Evolutionary conservation across 352 stramenopile genomes (phyloP).

Genomic region (Phytophthora rubi): DNA sequence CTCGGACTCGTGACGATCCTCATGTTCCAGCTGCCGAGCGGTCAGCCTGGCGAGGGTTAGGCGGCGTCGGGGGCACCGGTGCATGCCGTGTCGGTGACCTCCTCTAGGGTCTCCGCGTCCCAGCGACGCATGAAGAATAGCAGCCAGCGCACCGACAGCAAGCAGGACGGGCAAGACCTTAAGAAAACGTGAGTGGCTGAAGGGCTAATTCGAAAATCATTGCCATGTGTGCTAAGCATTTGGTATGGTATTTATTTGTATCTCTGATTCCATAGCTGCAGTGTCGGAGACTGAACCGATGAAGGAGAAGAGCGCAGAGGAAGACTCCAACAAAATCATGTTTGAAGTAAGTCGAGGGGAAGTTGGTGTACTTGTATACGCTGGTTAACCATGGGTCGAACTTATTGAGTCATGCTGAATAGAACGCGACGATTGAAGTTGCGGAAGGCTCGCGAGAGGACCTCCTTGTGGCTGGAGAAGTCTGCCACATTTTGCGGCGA

Average conservation of each 20-base stretch:
- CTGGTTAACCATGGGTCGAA: no score
- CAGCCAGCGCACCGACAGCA: constrained; percentile 47
- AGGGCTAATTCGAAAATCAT: background rate
- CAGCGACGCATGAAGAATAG: constrained; percentile 54
- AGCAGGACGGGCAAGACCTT: constrained; percentile 78
- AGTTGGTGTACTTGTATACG: no score
- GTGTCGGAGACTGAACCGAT: constrained; percentile 34
- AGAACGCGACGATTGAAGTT: no score
- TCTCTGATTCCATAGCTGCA: constrained; percentile 8
- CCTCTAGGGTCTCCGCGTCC: constrained; percentile 48
- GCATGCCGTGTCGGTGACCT: constrained; percentile 10
- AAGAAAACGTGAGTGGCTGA: constrained; percentile 42
- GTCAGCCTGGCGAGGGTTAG: no score
- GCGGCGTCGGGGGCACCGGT: background rate
- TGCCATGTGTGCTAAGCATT: constrained; percentile 2
- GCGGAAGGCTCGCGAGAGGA: constrained; percentile 44
- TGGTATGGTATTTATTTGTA: background rate
- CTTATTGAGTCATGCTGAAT: no score
- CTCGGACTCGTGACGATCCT: constrained; percentile 56
- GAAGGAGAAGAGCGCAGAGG: constrained; percentile 31
- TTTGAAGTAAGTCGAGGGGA: no score
- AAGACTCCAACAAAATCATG: constrained; percentile 46
- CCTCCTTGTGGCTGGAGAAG: constrained; percentile 64
- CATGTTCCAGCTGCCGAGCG: constrained; percentile 40
- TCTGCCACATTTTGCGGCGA: no score